A percentile compares a stretch with the other conserved stretches of the same genome.
phyloP scores from a whole-genome alignment of 345 rosid species.

The Murraya paniculata region DNA sequence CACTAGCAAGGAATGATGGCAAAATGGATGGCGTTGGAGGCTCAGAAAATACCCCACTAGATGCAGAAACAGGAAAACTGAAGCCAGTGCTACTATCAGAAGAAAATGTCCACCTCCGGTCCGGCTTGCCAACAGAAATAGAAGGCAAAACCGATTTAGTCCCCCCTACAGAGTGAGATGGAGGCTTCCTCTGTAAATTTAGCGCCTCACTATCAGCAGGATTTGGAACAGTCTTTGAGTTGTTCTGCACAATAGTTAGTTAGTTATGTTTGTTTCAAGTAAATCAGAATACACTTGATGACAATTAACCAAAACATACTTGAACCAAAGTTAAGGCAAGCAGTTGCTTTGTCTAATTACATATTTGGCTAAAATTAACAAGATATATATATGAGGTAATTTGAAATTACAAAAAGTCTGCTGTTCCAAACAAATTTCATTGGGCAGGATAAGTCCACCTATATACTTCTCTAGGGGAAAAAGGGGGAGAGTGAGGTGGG shows the following conservation, averaged over 20 bases:
- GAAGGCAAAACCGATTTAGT: slow-evolving; percentile 56
- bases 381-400: neutral
- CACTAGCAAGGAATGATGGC: slow-evolving; percentile 37
- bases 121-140: slow-evolving; percentile 54
- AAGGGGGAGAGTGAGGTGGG: too few relatives aligned
- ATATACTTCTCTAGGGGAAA: neutral
- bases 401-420: neutral
- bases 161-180: slow-evolving; percentile 42
- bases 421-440: neutral
- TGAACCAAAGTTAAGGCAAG: neutral
- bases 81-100: slow-evolving; percentile 52
- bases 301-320: neutral
- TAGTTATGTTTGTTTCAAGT: slow-evolving; percentile 12
- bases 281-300: neutral
- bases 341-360: neutral
- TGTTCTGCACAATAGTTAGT: slow-evolving; percentile 36
- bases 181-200: slow-evolving; percentile 43
- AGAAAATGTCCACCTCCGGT: slow-evolving; percentile 45
- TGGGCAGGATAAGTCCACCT: neutral
- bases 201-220: slow-evolving; percentile 26
- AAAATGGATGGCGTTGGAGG: slow-evolving; percentile 81
- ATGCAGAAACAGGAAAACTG: slow-evolving; percentile 66
- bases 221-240: slow-evolving; percentile 24
- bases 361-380: neutral
- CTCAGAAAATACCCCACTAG: slow-evolving; percentile 55